These are phyloP conservation scores for Malus asiatica DNA, from an alignment of 306 rosid species.

Conservation along the genomic window DNA sequence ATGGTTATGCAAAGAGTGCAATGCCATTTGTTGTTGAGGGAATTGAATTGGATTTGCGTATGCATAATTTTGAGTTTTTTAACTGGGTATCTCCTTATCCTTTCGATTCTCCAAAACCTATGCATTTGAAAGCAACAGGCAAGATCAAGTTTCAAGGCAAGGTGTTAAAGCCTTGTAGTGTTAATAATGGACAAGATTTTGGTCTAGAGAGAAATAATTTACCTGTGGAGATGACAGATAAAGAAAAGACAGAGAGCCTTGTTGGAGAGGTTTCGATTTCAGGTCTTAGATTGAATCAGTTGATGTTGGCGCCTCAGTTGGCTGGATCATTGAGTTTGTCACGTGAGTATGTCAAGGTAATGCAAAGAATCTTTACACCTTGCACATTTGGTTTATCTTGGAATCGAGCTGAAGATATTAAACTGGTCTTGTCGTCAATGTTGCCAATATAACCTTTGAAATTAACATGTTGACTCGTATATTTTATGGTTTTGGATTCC, in stretches of 20 bases:
- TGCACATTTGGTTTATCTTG: not conserved
- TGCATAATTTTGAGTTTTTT: conserved; percentile 83
- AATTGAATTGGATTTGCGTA: conserved; percentile 74
- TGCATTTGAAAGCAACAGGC: conserved; percentile 76
- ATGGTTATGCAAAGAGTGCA: conserved; percentile 27
- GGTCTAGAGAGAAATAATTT: conserved; percentile 29
- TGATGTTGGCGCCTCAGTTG: conserved; percentile 83
- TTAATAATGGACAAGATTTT: conserved; percentile 35
- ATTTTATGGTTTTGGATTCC: not conserved
- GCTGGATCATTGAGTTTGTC: conserved; percentile 67
- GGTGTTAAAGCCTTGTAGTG: conserved; percentile 44
- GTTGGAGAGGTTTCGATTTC: conserved; percentile 73
- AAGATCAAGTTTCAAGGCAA: conserved; percentile 81
- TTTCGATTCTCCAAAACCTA: conserved; percentile 76
- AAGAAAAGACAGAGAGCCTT: conserved; percentile 42
- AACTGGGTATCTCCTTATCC: conserved; percentile 54
- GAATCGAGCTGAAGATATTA: not conserved
- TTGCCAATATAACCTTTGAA: not conserved
- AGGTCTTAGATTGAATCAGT: conserved; percentile 84
- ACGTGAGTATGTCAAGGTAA: conserved; percentile 62
- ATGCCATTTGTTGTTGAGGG: conserved; percentile 58
- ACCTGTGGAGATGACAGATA: conserved; percentile 24
- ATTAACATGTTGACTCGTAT: not conserved
- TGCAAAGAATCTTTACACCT: not conserved
- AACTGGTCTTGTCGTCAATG: not conserved